Evolutionary conservation across 1,139 yeast species (phyloP), one percentile per base, ranked within the genome.

Genomic region (Groenewaldozyma sp.): DNA sequence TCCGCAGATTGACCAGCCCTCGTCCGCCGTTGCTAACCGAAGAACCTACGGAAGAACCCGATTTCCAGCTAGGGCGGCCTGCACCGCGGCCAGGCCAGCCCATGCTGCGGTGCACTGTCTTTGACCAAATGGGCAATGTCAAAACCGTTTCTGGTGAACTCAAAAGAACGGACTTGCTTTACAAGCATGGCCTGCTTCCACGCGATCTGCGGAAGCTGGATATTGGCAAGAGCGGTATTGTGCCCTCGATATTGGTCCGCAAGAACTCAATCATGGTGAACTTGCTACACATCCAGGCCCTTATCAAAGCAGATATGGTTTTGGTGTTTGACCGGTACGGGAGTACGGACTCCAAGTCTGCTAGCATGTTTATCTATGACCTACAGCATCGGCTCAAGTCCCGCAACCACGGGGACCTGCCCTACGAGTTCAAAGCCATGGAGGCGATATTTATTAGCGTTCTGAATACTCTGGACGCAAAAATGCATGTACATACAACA

Each of bases 391-490:
- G 84, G 58, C 67, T 93, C 42, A 77, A 78, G 59, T 47, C 56
- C 16, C 40, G 45, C 29, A 56, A 53, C 38, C 58, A 61, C 65
- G 65, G 66, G 10, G 60, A 64, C 3, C 53, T 60, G 32, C 62
- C 68, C 1, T 93, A 83, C 60, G 99, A 93, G 56, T 81, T 88
- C 59, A 69, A 93, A 35, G 98, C 95, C 0, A 62, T 93, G 35
- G 98, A 93, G 56, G 77, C 93, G 1, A 84, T 93, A 11, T 71
- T 93, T 47, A 78, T 88, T 35, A 81, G 84, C 46, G 94, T 88
- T 1, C 75, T 87, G 62, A 76, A 91, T 9, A 81, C 83, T 43
- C 63, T 93, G 33, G 93, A 86, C 44, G 78, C 93, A 1, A 98
- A 93, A 51, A 72, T 91, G 66, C 82, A 78, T 50, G 76, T 75